These are phyloP conservation scores for Lentinula novae-zelandiae DNA, from an alignment of 1,284 basidiomycete species.

Conservation along the genomic window DNA sequence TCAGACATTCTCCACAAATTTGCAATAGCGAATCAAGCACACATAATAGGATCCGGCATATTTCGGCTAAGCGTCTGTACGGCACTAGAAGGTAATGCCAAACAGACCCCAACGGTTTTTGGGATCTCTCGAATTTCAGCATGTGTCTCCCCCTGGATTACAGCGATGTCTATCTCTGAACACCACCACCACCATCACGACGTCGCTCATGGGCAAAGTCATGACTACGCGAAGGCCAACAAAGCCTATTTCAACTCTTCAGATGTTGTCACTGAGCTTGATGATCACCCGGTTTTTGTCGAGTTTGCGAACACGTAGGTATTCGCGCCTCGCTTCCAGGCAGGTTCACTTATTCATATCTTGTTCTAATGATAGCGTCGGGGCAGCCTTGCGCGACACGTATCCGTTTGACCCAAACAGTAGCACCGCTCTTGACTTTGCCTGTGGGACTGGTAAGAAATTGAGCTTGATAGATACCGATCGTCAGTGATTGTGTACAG, in stretches of 20 bases:
- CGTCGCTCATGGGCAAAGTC: not conserved
- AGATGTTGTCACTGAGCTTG: not conserved
- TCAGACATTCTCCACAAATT: no score
- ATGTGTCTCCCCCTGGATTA: no score
- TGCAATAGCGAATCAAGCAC: no score
- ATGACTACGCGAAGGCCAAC: slow-evolving; percentile 10
- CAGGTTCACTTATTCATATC: not conserved
- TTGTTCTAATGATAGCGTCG: slow-evolving; percentile 25
- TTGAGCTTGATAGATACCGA: not conserved
- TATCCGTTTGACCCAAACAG: slow-evolving; percentile 50
- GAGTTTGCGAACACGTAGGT: slow-evolving; percentile 7
- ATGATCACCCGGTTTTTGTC: not conserved
- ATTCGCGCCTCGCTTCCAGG: not conserved
- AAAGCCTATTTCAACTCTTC: slow-evolving; percentile 9
- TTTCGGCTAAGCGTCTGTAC: no score
- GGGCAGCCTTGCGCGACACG: slow-evolving; percentile 36
- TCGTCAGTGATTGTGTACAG: slow-evolving; percentile 27
- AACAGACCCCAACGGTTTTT: no score
- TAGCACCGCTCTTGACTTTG: slow-evolving; percentile 64
- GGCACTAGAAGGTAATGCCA: no score
- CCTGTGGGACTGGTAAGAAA: slow-evolving; percentile 58
- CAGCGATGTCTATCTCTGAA: not conserved
- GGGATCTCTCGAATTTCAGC: no score
- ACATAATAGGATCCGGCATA: no score
- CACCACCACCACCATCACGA: not conserved